These are phyloP conservation scores for Mesotaenium endlicherianum DNA, from an alignment of 139 green algal genomes.

Conservation along the genomic window DNA sequence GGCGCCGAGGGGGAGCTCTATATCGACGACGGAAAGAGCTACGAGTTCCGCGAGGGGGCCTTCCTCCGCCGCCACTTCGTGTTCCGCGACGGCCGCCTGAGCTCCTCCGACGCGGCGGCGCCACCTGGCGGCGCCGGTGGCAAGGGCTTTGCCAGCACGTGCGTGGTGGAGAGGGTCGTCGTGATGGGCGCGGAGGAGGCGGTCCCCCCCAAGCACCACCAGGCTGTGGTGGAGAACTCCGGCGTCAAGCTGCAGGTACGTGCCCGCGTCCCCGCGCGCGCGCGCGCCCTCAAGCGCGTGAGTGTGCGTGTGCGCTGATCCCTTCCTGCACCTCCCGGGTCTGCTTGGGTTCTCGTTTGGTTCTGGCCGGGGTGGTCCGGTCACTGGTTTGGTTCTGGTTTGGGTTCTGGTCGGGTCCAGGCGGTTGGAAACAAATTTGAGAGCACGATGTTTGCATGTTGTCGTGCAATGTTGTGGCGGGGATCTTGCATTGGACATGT, in stretches of 20 bases:
- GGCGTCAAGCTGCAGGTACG: background rate
- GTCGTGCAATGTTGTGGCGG: too few species aligned
- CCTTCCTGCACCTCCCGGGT: background rate
- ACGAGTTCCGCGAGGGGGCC: slow-evolving; percentile 71
- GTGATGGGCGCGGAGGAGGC: too few species aligned
- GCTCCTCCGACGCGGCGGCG: background rate
- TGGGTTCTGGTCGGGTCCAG: background rate
- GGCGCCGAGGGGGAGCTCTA: slow-evolving; percentile 82
- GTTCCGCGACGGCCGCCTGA: slow-evolving; percentile 20
- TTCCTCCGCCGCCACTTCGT: slow-evolving; percentile 46
- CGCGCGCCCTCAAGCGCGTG: too few species aligned
- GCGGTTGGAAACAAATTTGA: too few species aligned
- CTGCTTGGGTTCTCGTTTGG: background rate
- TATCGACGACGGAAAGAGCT: slow-evolving; percentile 90
- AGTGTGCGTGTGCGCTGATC: background rate
- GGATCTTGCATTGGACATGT: too few species aligned
- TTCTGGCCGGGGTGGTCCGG: background rate
- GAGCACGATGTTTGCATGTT: too few species aligned
- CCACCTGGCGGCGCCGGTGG: background rate
- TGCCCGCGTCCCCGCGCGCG: too few species aligned
- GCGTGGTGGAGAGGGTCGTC: slow-evolving; percentile 43
- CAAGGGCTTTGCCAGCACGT: slow-evolving; percentile 4
- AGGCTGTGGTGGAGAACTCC: background rate
- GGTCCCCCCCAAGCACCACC: background rate
- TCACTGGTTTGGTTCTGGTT: background rate